phyloP scores from a whole-genome alignment of 768 basidiomycete genomes.

The Tricholoma furcatifolium region DNA sequence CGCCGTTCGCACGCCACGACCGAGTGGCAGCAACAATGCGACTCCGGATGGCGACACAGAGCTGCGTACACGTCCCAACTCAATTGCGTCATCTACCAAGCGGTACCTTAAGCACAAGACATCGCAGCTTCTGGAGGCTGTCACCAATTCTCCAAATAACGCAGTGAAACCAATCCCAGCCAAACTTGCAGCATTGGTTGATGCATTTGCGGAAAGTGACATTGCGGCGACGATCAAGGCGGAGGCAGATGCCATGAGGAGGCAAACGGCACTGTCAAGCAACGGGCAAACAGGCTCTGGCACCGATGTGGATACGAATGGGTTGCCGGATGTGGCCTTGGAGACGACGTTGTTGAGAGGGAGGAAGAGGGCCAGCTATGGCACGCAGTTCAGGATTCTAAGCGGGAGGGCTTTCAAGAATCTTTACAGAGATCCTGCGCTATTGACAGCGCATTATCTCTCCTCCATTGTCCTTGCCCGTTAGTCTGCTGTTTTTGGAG shows the following conservation, averaged over 20 bases:
- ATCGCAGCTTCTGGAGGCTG: constrained; percentile 66
- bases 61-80: constrained; percentile 44
- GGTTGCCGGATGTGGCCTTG: constrained; percentile 64
- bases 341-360: constrained; percentile 71
- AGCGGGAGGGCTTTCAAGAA: constrained; percentile 99
- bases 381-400: constrained; percentile 90
- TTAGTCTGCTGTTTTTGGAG: constrained; percentile 39
- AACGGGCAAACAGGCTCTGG: constrained; percentile 26
- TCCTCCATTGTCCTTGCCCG: constrained; percentile 82
- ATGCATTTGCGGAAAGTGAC: constrained; percentile 65
- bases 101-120: constrained; percentile 70
- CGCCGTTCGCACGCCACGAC: constrained; percentile 36
- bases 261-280: constrained; percentile 27
- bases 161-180: constrained; percentile 42
- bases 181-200: constrained; percentile 69
- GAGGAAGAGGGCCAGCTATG: constrained; percentile 79
- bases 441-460: constrained; percentile 88
- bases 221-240: constrained; percentile 59
- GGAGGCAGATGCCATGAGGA: constrained; percentile 54
- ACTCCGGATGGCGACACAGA: constrained; percentile 47
- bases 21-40: constrained; percentile 26
- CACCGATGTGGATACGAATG: constrained; percentile 20
- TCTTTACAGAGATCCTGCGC: constrained; percentile 89
- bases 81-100: constrained; percentile 40
- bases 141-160: constrained; percentile 32